Evolutionary conservation across 306 rosid species (phyloP).

Genomic region (apple (Malus domestica)): DNA sequence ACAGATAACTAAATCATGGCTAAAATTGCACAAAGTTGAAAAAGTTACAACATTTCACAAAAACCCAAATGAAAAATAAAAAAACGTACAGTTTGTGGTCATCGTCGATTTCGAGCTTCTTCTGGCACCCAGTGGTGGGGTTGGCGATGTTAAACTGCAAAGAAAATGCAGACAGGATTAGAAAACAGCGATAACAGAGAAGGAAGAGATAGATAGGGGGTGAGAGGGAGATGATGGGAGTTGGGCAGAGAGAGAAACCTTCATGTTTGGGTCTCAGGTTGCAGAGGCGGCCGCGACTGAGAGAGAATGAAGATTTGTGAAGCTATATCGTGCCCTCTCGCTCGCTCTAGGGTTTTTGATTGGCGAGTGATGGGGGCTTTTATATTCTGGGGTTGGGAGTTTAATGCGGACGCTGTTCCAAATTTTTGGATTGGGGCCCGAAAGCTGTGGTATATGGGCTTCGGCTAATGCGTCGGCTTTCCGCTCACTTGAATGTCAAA

Average conservation of each 20-base stretch:
- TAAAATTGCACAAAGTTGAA: not conserved
- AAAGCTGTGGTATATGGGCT: no score
- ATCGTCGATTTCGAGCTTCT: constrained; percentile 59
- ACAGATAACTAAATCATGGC: not conserved
- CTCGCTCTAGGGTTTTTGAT: not conserved
- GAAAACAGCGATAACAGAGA: not conserved
- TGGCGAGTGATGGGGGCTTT: not conserved
- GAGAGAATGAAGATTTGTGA: not conserved
- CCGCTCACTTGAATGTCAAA: not conserved
- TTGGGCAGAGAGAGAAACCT: constrained; percentile 9
- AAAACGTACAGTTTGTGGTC: constrained; percentile 51
- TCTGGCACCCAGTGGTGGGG: constrained; percentile 63
- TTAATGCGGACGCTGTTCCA: not conserved
- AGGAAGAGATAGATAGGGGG: not conserved
- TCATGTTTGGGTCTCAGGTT: constrained; percentile 22
- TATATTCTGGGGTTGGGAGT: not conserved
- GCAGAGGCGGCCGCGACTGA: constrained; percentile 10
- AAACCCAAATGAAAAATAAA: not conserved
- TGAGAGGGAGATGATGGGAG: not conserved
- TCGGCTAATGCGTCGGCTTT: no score
- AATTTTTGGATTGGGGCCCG: not conserved
- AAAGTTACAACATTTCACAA: not conserved
- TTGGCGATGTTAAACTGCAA: constrained; percentile 54
- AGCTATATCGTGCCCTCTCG: not conserved
- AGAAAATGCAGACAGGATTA: not conserved